Percentiles rank a stretch among this genome's conserved stretches.
Conservation (phyloP, 805 yeast species). For the Torulaspora quercuum region DNA sequence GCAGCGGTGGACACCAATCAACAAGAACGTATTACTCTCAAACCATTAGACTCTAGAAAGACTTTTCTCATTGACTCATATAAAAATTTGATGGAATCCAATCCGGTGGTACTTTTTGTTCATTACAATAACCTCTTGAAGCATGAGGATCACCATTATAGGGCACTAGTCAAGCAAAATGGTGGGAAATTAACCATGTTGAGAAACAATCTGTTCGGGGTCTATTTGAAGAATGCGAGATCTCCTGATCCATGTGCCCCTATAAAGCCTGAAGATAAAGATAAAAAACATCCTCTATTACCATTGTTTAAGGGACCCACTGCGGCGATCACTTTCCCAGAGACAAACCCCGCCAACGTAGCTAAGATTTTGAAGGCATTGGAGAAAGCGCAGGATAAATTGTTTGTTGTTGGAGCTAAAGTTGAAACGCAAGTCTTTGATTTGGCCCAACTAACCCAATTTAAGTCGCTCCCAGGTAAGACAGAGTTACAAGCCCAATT, state of each 20-base stretch:
- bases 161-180: conserved; percentile 57
- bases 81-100: conserved; percentile 61
- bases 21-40: conserved; percentile 46
- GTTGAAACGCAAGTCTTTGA: conserved; percentile 60
- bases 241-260: conserved; percentile 68
- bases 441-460: conserved; percentile 49
- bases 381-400: conserved; percentile 62
- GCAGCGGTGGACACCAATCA: conserved; percentile 5
- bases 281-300: conserved; percentile 60
- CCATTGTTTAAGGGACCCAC: conserved; percentile 81
- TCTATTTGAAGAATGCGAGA: conserved; percentile 66
- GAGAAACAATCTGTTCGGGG: conserved; percentile 66
- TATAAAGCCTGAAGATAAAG: conserved; percentile 45
- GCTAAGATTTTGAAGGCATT: conserved; percentile 58
- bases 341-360: conserved; percentile 67
- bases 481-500: conserved; percentile 75
- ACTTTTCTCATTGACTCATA: conserved; percentile 82
- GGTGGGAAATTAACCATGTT: conserved; percentile 71
- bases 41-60: conserved; percentile 70
- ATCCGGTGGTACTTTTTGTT: conserved; percentile 68
- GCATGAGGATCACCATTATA: conserved; percentile 59
- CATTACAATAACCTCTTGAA: conserved; percentile 83
- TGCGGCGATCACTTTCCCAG: conserved; percentile 66
- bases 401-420: conserved; percentile 82
- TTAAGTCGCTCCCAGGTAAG: conserved; percentile 71